Percentiles rank a stretch among this genome's conserved stretches.
phyloP scores from a whole-genome alignment of 306 rosid species.

The Hylodesmum podocarpum region DNA sequence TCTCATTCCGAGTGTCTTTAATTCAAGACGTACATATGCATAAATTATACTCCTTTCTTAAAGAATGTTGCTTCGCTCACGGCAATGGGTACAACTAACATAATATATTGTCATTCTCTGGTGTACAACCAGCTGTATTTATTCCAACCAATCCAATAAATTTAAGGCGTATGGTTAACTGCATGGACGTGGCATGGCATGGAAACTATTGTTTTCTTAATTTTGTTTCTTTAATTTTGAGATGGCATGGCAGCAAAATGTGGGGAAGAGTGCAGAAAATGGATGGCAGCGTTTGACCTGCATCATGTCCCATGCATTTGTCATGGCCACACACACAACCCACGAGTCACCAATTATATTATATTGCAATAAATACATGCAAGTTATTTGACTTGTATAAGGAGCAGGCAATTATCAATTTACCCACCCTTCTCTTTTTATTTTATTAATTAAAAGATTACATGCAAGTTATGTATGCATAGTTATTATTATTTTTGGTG shows the following conservation, averaged over 20 bases:
- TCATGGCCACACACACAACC: neutral
- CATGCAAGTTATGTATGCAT: neutral
- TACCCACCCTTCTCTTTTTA: neutral
- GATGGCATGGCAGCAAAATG: neutral
- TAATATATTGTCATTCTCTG: neutral
- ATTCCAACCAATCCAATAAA: slow-evolving; percentile 5
- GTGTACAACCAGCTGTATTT: neutral
- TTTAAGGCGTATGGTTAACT: neutral
- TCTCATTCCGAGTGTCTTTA: neutral
- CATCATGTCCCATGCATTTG: slow-evolving; percentile 3
- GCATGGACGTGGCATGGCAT: neutral
- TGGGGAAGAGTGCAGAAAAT: neutral
- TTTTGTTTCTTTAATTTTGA: neutral
- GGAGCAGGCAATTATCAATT: neutral
- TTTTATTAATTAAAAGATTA: no score
- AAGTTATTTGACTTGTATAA: slow-evolving; percentile 16
- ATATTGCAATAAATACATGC: neutral
- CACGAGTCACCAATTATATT: neutral
- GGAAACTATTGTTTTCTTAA: neutral
- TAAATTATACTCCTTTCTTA: neutral
- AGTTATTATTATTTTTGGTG: neutral
- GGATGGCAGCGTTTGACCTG: neutral
- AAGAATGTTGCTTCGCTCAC: neutral
- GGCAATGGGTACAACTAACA: neutral
- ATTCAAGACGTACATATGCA: no score